Conservation (phyloP, 2,329 filamentous ascomycete species). For the Arthrobotrys entomopaga region DNA sequence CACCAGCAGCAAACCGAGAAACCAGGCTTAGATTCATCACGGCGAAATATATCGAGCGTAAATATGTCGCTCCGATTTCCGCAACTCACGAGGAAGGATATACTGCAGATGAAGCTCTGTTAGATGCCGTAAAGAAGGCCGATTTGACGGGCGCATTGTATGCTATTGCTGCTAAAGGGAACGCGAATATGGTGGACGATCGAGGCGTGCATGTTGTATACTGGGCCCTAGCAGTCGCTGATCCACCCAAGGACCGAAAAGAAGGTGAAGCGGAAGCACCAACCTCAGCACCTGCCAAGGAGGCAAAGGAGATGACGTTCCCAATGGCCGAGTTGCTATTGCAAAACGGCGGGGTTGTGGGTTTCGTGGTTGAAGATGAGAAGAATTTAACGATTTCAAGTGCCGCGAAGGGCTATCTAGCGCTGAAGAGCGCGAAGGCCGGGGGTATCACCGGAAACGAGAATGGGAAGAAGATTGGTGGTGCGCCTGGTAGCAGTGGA, state of each 20-base stretch:
- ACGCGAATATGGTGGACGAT: conserved; percentile 85
- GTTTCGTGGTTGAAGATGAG: conserved; percentile 62
- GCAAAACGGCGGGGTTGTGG: conserved; percentile 91
- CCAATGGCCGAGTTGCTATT: conserved; percentile 88
- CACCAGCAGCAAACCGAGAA: conserved; percentile 81
- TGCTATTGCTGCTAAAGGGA: conserved; percentile 84
- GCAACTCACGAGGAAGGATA: conserved; percentile 66
- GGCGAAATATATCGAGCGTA: conserved; percentile 86
- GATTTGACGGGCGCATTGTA: conserved; percentile 94
- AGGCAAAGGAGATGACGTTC: conserved; percentile 74
- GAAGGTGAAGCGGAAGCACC: conserved; percentile 47
- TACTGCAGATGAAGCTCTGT: conserved; percentile 84
- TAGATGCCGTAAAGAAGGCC: conserved; percentile 94
- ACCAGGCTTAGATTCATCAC: conserved; percentile 95
- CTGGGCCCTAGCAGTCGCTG: conserved; percentile 88
- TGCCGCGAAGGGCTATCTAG: conserved; percentile 83
- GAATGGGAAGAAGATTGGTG: conserved; percentile 68
- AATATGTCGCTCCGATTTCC: conserved; percentile 82
- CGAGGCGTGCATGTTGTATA: conserved; percentile 89
- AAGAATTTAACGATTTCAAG: conserved; percentile 85
- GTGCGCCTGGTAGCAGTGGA: conserved; percentile 60
- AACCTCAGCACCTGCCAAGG: conserved; percentile 60
- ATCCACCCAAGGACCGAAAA: conserved; percentile 67
- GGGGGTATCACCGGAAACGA: conserved; percentile 58
- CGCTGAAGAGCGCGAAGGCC: conserved; percentile 74